A percentile compares a stretch with the other conserved stretches of the same genome.
phyloP scores from a whole-genome alignment of 495 filamentous ascomycete genomes.

The Hypoxylon perforatum region DNA sequence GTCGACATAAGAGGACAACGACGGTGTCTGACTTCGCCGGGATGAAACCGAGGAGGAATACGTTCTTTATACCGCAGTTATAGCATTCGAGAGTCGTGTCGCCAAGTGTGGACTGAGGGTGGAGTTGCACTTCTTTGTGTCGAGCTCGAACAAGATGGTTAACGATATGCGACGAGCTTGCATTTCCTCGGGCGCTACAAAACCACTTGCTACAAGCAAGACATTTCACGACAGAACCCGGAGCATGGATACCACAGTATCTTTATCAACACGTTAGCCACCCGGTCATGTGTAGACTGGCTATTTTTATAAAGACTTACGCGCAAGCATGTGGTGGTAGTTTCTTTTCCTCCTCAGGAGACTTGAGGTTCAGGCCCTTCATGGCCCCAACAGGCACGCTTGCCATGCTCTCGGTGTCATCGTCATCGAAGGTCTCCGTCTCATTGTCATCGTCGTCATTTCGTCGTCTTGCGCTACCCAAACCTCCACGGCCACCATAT shows the following conservation, averaged over 20 bases:
- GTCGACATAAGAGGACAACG: constrained; percentile 94
- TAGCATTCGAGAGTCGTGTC: constrained; percentile 99
- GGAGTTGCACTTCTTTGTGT: constrained; percentile 98
- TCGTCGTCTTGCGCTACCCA: constrained; percentile 62
- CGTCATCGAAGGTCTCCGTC: constrained; percentile 85
- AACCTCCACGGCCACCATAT: constrained; percentile 66
- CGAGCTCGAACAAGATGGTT: constrained; percentile 97
- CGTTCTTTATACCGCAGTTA: constrained; percentile 99
- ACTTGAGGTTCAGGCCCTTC: constrained; percentile 71
- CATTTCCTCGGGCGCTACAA: constrained; percentile 96
- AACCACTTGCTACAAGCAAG: constrained; percentile 98
- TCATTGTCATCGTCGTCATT: constrained; percentile 90
- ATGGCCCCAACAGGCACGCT: constrained; percentile 83
- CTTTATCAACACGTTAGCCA: constrained; percentile 54
- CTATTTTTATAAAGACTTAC: constrained; percentile 62
- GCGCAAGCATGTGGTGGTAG: constrained; percentile 96
- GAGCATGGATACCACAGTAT: constrained; percentile 97
- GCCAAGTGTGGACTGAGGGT: constrained; percentile 93
- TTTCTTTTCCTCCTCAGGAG: constrained; percentile 85
- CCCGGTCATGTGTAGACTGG: constrained; percentile 17
- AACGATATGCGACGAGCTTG: constrained; percentile 96
- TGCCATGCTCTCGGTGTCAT: constrained; percentile 91
- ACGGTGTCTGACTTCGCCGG: constrained; percentile 99
- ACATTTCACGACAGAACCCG: constrained; percentile 95
- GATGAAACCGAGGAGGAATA: constrained; percentile 99